Evolutionary conservation across 768 basidiomycete species (phyloP), one percentile per base, ranked within the genome.

Genomic region (Agaricus sinodeliciosus): DNA sequence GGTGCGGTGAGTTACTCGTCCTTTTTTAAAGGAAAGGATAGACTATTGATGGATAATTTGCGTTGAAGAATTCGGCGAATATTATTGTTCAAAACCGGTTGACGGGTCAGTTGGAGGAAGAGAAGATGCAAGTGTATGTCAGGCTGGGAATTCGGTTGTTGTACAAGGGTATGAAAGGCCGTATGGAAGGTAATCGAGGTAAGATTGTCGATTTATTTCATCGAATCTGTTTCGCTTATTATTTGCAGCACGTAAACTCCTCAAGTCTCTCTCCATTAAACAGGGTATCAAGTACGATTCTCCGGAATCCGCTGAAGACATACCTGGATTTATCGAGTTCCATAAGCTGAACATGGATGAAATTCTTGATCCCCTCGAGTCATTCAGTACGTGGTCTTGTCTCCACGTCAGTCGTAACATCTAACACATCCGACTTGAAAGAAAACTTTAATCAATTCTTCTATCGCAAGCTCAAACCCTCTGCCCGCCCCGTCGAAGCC

Each of bases 61-160:
- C n/a, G n/a, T n/a, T n/a, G n/a, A n/a, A n/a, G 88, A 96, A 99
- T 62, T 94, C 92, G 48, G 95, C 94, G 22, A 99, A 99, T 64
- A 96, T 99, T 59, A 92, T 97, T 54, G 94, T 99, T 0, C 95
- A 98, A 70, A 94, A 97, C 64, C 78, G 95, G 12, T 68, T 82
- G 66, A 94, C 91, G 0, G 95, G 95, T 0, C 89, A 91, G 65
- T 65, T 98, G 53, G 88, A 94, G 63, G 95, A 99, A 69, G 95
- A 98, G 72, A 98, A 97, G 74, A 99, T 97, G 93, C 87, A 94
- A 62, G 77, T 79, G 1, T 97, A 96, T 63, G 92, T 97, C 0
- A 74, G 94, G 36, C 70, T 99, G 13, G 95, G 95, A 2, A 99
- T 99, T 62, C 76, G 95, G 25, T 63, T 99, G 53, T 65, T 97